Evolutionary conservation across 345 rosid genomes (phyloP), one percentile per base, ranked within the genome.

Genomic region (Melaleuca quinquenervia): DNA sequence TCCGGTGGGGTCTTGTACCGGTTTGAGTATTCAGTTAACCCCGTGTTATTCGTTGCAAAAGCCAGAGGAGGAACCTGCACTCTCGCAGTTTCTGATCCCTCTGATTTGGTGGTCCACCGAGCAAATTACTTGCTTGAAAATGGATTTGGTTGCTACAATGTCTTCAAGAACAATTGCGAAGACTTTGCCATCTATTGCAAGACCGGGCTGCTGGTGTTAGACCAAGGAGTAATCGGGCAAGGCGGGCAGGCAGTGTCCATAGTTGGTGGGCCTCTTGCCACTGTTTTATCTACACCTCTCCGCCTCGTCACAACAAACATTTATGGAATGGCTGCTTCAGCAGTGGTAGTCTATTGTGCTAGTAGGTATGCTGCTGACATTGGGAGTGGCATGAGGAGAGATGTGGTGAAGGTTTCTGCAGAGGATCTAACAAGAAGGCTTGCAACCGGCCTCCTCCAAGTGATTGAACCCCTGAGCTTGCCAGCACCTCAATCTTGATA

Each of bases 181-280:
- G 96, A 97, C 78, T 94, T 95, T 26, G 92, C 99, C 3, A 93
- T 95, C 70, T 95, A 97, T 82, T 97, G 98, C 91, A 96, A 94
- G 88, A 96, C 98, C 0, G 98, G 98, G 36, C 89, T 95, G 29
- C 92, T 95, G 52, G 93, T 95, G 70, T 48, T 93, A 55, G 92
- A 90, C n/a, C 91, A 94, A 82, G 90, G 91, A 85, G 89, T 93
- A 50, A 90, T 95, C 86, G 98, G 98, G 51, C 98, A 93, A 89
- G 96, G 99, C 7, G 98, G 98, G 83, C 99, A 95, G 82, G 95
- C 97, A 0, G 94, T 88, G 27, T 96, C 98, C 18, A 92, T 93
- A 51, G 89, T 94, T 18, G 96, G 98, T 6, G 99, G 98, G 27
- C 96, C 98, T 3, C 94, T 96, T 62, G 97, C 96, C 10, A 98